phyloP scores from a whole-genome alignment of 2,329 filamentous ascomycete species.

The Alternaria metachromatica region DNA sequence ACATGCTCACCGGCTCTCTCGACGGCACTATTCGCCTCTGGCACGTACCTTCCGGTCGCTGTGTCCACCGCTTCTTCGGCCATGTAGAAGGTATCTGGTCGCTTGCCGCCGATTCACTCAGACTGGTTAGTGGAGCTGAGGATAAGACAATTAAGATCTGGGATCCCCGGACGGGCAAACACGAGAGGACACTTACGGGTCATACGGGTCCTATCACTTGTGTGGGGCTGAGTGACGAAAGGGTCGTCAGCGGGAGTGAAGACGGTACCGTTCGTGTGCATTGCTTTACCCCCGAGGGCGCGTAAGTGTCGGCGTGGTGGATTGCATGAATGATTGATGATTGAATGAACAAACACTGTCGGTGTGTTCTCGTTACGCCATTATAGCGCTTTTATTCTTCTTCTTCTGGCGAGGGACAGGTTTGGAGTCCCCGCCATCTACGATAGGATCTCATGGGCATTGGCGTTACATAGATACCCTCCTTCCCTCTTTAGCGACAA shows the following conservation, averaged over 20 bases:
- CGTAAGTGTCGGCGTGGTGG: not conserved
- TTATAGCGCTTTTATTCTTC: not conserved
- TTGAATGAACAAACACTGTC: not conserved
- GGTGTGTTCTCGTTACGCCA: not conserved
- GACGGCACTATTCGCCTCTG: slow-evolving; percentile 92
- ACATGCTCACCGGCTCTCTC: slow-evolving; percentile 91
- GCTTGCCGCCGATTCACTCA: slow-evolving; percentile 83
- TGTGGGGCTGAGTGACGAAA: slow-evolving; percentile 85
- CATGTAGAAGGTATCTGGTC: slow-evolving; percentile 97
- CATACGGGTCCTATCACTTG: slow-evolving; percentile 93
- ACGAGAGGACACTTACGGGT: slow-evolving; percentile 89
- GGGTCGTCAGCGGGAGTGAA: slow-evolving; percentile 90
- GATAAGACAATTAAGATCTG: slow-evolving; percentile 96
- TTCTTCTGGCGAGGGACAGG: not conserved
- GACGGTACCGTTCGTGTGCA: slow-evolving; percentile 85
- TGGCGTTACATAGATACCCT: slow-evolving; percentile 2
- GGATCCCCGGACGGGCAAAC: slow-evolving; percentile 90
- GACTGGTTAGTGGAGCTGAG: slow-evolving; percentile 87
- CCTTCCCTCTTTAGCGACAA: not conserved
- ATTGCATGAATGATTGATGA: not conserved
- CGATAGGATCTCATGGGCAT: not conserved
- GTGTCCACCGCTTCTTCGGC: slow-evolving; percentile 91
- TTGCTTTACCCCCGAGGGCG: slow-evolving; percentile 33
- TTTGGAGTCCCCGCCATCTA: not conserved
- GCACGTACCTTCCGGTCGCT: slow-evolving; percentile 83